Base-by-base conservation (phyloP, 306 rosid species). In the Dalbergia oliveri region DNA sequence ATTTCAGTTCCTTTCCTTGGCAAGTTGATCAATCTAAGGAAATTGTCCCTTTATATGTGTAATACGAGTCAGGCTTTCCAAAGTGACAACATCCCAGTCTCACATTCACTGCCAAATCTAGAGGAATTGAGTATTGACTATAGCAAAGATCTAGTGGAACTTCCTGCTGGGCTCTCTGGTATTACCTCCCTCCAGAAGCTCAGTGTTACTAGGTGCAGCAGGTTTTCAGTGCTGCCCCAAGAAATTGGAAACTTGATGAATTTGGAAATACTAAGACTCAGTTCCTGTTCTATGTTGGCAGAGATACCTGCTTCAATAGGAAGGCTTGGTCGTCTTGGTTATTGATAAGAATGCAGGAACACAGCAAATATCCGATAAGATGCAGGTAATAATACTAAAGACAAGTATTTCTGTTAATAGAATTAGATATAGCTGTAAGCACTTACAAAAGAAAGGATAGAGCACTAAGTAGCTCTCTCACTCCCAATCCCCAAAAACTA, bases 41-140 rank as follows among this genome's bases (percentile, higher is more conserved):
- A 84, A 31, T 6, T 84, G 66, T 84, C 87, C 31, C 61, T 84
- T 34, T 76, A 79, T 39, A 73, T 66, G 83, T 84, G 87, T 56
- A 14, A 62, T 21, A 50, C 51, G 5, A 41, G 26, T 21, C 77
- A 14, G 3, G 67, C 61, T 57, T 84, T 79, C 18, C 56, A 75
- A 41, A 26, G 60, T 23, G 23, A 14, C 11, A 13, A 67, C 37
- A 7, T 71, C 4, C 31, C 47, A 54, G 58, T 79, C 67, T 84
- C 84, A 7, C 44, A 21, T 35, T 33, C 59, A 4, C 66, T 84
- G 31, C 87, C 81, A 73, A 79, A 73, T 59, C 87, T 84, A 21
- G 45, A 49, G 56, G 87, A 84, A 56, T 16, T 84, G 39, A 66
- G 73, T 14, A 44, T 84, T 79, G 84, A 84, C 58, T 79, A 84